phyloP scores from a whole-genome alignment of 495 filamentous ascomycete species.

The Neurospora cerealis region DNA sequence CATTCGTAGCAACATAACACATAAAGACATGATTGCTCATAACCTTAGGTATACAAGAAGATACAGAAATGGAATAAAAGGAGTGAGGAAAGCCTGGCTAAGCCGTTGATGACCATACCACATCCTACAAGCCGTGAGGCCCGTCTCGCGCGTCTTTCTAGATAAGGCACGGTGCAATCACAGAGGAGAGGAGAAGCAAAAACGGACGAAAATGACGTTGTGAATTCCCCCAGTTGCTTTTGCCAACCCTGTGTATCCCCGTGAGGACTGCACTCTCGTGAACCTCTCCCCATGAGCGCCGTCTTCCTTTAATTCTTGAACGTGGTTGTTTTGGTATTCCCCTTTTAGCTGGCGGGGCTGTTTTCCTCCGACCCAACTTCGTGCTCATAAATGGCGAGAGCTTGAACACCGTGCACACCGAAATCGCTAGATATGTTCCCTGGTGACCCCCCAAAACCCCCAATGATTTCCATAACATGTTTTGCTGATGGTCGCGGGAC shows the following conservation, averaged over 20 bases:
- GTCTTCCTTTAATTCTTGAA: background rate
- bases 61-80: background rate
- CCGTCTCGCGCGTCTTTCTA: slow-evolving; percentile 25
- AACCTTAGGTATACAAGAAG: background rate
- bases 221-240: background rate
- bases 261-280: background rate
- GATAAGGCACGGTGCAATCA: background rate
- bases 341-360: slow-evolving; percentile 4
- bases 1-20: background rate
- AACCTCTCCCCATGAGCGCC: background rate
- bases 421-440: background rate
- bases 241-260: background rate
- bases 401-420: background rate
- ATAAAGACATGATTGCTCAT: background rate
- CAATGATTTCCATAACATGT: background rate
- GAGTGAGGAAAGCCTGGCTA: background rate
- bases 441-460: background rate
- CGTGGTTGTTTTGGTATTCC: background rate
- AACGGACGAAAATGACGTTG: background rate
- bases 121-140: slow-evolving; percentile 36
- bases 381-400: background rate
- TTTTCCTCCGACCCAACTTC: slow-evolving; percentile 1
- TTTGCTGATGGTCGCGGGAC: background rate
- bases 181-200: slow-evolving; percentile 34
- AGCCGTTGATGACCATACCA: background rate